phyloP scores from a whole-genome alignment of 2,329 filamentous ascomycete genomes.

The Fusarium sp. region DNA sequence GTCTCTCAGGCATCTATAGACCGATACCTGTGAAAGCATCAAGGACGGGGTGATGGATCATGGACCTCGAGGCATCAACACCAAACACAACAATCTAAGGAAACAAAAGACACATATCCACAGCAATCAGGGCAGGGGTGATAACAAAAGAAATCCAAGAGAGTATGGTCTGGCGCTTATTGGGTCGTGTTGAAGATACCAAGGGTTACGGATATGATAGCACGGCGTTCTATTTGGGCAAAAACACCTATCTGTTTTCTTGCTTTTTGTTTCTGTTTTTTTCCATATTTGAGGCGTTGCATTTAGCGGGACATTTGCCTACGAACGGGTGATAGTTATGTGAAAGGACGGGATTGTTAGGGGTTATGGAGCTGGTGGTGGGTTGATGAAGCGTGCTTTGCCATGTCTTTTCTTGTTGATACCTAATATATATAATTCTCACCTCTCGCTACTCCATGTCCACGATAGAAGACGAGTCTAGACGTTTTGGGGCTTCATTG shows the following conservation, averaged over 20 bases:
- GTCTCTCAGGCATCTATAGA: not conserved
- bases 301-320: slow-evolving; percentile 22
- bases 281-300: slow-evolving; percentile 17
- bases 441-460: not conserved
- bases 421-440: slow-evolving; percentile 38
- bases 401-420: slow-evolving; percentile 23
- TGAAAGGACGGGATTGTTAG: not conserved
- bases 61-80: not conserved
- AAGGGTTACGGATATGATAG: slow-evolving; percentile 39
- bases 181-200: slow-evolving; percentile 40
- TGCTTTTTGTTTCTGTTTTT: not conserved
- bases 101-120: slow-evolving; percentile 7
- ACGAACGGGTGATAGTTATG: not conserved
- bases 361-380: slow-evolving; percentile 7
- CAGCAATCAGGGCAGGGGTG: not conserved
- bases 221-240: slow-evolving; percentile 31
- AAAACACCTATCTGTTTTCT: slow-evolving; percentile 18
- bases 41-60: not conserved
- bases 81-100: slow-evolving; percentile 3
- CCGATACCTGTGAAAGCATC: not conserved
- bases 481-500: not conserved
- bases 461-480: no score
- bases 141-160: slow-evolving; percentile 12
- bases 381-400: slow-evolving; percentile 14
- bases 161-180: slow-evolving; percentile 38